phyloP scores from a whole-genome alignment of 176 grass and related monocot species.

The Cocos nucifera region DNA sequence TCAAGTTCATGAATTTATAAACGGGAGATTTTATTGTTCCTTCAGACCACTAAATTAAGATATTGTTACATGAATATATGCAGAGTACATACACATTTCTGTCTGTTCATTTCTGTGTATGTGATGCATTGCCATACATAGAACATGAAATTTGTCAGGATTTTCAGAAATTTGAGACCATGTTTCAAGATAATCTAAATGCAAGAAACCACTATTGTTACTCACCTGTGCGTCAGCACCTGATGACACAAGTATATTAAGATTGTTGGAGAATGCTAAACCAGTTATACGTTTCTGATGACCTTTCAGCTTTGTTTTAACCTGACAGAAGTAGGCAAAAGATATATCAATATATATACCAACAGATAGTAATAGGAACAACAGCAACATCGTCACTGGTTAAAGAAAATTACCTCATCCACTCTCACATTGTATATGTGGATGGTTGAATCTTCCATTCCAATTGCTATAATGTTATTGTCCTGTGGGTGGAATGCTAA shows the following conservation, averaged over 20 bases:
- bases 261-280: slow-evolving; percentile 74
- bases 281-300: slow-evolving; percentile 93
- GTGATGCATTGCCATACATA: too few relatives aligned
- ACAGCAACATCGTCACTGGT: not conserved
- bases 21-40: too few relatives aligned
- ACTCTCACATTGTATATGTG: slow-evolving; percentile 99
- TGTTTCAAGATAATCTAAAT: not conserved
- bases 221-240: slow-evolving; percentile 92
- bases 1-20: too few relatives aligned
- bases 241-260: slow-evolving; percentile 83
- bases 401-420: slow-evolving; percentile 55
- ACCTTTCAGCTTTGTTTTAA: slow-evolving; percentile 87
- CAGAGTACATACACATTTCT: too few relatives aligned
- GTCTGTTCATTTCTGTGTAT: too few relatives aligned
- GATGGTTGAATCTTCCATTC: slow-evolving; percentile 99
- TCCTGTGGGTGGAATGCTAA: slow-evolving; percentile 96
- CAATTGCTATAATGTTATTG: slow-evolving; percentile 98
- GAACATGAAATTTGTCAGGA: too few relatives aligned
- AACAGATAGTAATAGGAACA: slow-evolving; percentile 20
- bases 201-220: slow-evolving; percentile 10
- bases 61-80: too few relatives aligned
- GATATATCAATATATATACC: not conserved
- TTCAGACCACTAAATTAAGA: too few relatives aligned
- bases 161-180: not conserved
- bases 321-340: slow-evolving; percentile 22